Conservation (phyloP, 495 filamentous ascomycete species). For the Penicillium paradoxum region DNA sequence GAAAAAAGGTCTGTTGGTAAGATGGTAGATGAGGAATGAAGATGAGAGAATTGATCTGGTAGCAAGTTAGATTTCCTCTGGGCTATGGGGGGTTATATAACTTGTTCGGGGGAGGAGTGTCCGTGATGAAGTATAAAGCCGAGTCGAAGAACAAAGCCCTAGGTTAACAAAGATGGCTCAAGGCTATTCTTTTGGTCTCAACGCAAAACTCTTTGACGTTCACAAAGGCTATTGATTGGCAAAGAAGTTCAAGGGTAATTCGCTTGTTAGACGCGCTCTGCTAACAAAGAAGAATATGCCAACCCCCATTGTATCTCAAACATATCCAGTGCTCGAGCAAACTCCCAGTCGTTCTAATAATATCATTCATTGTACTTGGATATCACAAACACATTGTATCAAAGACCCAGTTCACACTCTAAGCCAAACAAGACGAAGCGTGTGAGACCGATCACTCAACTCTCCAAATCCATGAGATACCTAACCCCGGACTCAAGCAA, state of each 20-base stretch:
- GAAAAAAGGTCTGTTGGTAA: too few relatives aligned
- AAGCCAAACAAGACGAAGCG: neutral
- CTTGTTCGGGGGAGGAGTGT: neutral
- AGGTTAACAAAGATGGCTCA: neutral
- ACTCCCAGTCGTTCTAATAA: neutral
- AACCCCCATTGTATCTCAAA: neutral
- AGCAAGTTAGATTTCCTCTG: neutral
- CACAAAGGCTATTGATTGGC: neutral
- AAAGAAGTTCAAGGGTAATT: neutral
- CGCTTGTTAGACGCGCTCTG: neutral
- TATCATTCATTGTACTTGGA: too few relatives aligned
- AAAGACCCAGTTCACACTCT: neutral
- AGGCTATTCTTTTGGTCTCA: neutral
- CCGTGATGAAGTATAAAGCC: too few relatives aligned
- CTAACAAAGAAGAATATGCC: neutral
- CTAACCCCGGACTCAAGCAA: slow-evolving; percentile 34
- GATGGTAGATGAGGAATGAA: neutral
- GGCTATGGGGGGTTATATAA: neutral
- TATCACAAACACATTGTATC: neutral
- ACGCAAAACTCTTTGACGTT: neutral
- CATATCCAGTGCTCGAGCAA: neutral
- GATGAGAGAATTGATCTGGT: neutral
- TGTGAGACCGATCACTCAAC: neutral
- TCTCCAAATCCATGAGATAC: slow-evolving; percentile 29
- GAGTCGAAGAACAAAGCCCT: neutral